Evolutionary conservation across 305 asterid genomes (phyloP), one percentile per base, ranked within the genome.

Genomic region (Lippia alba): DNA sequence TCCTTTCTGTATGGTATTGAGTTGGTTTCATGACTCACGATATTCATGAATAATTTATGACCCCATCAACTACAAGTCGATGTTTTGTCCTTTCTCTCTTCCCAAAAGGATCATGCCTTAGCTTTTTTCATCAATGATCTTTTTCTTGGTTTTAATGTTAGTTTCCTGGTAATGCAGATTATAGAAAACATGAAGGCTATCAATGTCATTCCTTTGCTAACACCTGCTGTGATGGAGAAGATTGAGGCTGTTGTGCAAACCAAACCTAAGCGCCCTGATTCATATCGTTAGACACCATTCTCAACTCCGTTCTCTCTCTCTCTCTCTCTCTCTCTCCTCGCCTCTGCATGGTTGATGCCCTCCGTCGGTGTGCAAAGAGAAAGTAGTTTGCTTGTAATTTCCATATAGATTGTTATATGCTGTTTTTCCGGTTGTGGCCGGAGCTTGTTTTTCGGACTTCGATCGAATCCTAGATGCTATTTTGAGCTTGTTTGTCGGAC

Each of bases 141-240:
- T 18, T 14, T 36, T 18, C 15, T 50, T 24, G 19, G 41, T 58
- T 3, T 36, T 36, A 36, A 36, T 32, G 18, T 59, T 34, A 14
- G 15, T 45, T 48, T 70, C 40, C 12, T 46, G 59, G 44, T 49
- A 6, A 64, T 64, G 74, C 95, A 94, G 98, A 90, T 95, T 66
- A 64, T 84, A 77, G 99, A 92, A 83, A 95, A 95, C 84, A 95
- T 95, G 99, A 92, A 92, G 81, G 98, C 98, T 34, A 73, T 95
- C 69, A 83, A 90, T 71, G 96, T 84, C 48, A 90, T 95, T 76
- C 99, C 99, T 3, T 68, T 83, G 88, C 89, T 95, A 33, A 90
- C 97, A 5, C 96, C 98, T 4, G 76, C 73, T 0, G 92, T 95
- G 70, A 16, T 90, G 85, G 99, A 95, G 89, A 87, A 78, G 76